These are phyloP conservation scores for Lasiodiplodia citricola DNA, from an alignment of 2,329 filamentous ascomycete species.

Conservation along the genomic window DNA sequence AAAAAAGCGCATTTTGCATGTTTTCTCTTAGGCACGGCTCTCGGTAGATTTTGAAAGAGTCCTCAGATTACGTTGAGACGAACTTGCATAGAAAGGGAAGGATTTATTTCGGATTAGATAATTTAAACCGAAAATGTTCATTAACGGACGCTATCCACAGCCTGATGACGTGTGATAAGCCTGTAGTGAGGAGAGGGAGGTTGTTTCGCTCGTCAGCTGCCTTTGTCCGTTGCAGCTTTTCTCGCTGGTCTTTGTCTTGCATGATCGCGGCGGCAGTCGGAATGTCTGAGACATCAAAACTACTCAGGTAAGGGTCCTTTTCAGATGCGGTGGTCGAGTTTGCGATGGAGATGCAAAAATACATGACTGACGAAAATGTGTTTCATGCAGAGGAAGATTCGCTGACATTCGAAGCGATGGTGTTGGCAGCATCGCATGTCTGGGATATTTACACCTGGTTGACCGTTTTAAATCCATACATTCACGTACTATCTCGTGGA, in stretches of 20 bases:
- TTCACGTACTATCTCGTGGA: background rate
- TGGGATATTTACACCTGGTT: background rate
- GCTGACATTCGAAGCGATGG: background rate
- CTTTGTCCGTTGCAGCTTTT: background rate
- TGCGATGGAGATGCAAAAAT: background rate
- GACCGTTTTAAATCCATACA: background rate
- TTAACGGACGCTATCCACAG: background rate
- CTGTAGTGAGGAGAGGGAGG: background rate
- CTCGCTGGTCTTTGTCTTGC: background rate
- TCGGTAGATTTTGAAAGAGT: background rate
- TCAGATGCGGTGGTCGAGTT: background rate
- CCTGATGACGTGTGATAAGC: background rate
- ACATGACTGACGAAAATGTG: background rate
- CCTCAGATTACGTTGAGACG: background rate
- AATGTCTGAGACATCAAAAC: background rate
- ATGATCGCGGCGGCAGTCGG: background rate
- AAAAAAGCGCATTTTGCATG: conserved; percentile 10
- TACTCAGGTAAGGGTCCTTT: background rate
- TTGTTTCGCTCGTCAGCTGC: background rate
- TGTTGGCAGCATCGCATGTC: background rate
- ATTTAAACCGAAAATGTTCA: background rate
- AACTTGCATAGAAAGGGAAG: background rate
- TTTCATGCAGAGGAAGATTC: background rate
- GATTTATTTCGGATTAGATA: conserved; percentile 1
- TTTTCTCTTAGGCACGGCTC: conserved; percentile 2